Conservation (phyloP, 1,284 basidiomycete species). For the Melampsora medusae region DNA sequence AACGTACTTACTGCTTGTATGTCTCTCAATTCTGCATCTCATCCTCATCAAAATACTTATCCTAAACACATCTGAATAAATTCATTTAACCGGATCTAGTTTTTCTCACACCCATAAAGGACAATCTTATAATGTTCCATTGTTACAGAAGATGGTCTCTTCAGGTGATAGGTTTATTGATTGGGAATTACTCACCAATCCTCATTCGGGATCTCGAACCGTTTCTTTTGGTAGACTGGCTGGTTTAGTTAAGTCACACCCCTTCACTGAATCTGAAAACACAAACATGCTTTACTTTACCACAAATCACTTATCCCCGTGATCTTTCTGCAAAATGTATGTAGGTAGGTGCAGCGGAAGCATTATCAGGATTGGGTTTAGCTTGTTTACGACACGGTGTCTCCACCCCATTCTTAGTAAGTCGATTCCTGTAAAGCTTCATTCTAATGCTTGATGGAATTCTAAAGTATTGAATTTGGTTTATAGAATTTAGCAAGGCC, state of each 20-base stretch:
- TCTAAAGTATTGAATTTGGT: slow-evolving; percentile 5
- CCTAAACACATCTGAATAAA: no score
- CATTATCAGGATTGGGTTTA: slow-evolving; percentile 72
- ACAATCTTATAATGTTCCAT: slow-evolving; percentile 76
- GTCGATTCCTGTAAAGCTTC: slow-evolving; percentile 49
- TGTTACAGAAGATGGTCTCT: slow-evolving; percentile 66
- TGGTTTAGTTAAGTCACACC: slow-evolving; percentile 82
- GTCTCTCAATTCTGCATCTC: not conserved
- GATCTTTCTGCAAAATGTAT: slow-evolving; percentile 66
- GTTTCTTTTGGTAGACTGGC: slow-evolving; percentile 60
- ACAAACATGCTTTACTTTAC: not conserved
- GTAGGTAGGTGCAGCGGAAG: slow-evolving; percentile 68
- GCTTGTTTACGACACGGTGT: slow-evolving; percentile 73
- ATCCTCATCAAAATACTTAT: no score
- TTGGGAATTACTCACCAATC: slow-evolving; percentile 72
- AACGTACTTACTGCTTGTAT: slow-evolving; percentile 39
- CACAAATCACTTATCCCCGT: not conserved
- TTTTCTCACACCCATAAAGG: slow-evolving; percentile 84
- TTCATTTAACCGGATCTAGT: slow-evolving; percentile 63
- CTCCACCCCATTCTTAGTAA: slow-evolving; percentile 75
- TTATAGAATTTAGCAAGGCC: slow-evolving; percentile 73
- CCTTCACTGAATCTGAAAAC: not conserved
- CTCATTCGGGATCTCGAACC: slow-evolving; percentile 63
- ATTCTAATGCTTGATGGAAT: not conserved
- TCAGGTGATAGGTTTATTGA: slow-evolving; percentile 64